Evolutionary conservation across 495 filamentous ascomycete species (phyloP).

Genomic region (Penicillium flavigenum): DNA sequence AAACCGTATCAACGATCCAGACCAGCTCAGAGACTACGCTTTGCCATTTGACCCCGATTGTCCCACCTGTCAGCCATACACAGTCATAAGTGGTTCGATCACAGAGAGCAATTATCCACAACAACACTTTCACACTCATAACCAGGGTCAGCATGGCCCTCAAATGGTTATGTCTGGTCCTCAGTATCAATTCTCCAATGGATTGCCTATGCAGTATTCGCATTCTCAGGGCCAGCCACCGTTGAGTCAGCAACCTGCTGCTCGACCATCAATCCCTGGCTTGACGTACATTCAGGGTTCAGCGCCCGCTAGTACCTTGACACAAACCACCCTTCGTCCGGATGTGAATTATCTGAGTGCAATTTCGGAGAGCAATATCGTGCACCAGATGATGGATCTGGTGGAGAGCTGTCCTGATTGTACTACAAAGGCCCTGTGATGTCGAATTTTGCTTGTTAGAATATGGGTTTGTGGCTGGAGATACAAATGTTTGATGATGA

Average conservation of each 20-base stretch:
- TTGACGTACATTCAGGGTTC: too few relatives aligned
- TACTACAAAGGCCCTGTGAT: neutral
- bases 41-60: slow-evolving; percentile 16
- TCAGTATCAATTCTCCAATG: too few relatives aligned
- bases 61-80: slow-evolving; percentile 16
- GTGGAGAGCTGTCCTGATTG: slow-evolving; percentile 12
- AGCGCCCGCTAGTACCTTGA: neutral
- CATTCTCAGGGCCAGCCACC: too few relatives aligned
- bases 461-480: neutral
- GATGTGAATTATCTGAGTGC: neutral
- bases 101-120: too few relatives aligned
- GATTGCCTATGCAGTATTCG: too few relatives aligned
- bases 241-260: too few relatives aligned
- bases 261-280: too few relatives aligned
- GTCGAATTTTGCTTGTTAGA: neutral
- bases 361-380: slow-evolving; percentile 55
- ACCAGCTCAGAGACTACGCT: neutral
- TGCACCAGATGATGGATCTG: slow-evolving; percentile 32
- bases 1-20: slow-evolving; percentile 17
- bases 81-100: too few relatives aligned
- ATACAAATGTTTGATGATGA: neutral
- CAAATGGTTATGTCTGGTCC: too few relatives aligned
- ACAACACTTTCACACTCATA: too few relatives aligned
- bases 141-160: too few relatives aligned
- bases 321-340: neutral